Base-by-base conservation (phyloP, 2,329 filamentous ascomycete genomes). In the Colletotrichum melonis region DNA sequence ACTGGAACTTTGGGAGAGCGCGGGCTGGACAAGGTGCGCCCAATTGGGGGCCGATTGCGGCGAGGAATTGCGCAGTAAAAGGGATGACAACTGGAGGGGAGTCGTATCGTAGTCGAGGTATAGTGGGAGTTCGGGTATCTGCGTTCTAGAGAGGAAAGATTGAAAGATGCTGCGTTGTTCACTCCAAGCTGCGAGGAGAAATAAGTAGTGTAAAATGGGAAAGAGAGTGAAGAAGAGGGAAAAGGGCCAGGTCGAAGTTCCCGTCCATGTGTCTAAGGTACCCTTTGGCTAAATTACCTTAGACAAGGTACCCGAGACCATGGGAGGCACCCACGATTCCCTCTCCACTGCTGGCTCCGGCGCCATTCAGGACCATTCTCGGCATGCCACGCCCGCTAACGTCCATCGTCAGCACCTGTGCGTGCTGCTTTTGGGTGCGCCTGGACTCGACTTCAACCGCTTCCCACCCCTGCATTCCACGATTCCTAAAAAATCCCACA, bases 271-370 rank as follows among this genome's bases (percentile, higher is more conserved):
- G 42, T 49, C 42, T 49, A 49, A 49, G 42, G 42, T 49, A 49
- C 42, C 42, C 42, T 49, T 49, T 62, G 52, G 46, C 62, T 63
- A 63, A 63, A 54, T 63, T 38, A 49, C 46, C 69, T 63, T 63
- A 49, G 67, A 66, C 70, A 62, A 73, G 70, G 70, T 73, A 70
- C 67, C 70, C 67, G 55, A 70, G 60, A 70, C 60, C 66, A 49
- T 42, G 42, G 38, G 19, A 32, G 54, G 59, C 60, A 49, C 58
- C 58, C 56, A 32, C 38, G 38, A 42, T 56, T 26, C 46, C 22
- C 26, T 46, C 55, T 56, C 64, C 24, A 58, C 65, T 22, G 30
- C 60, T 54, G 60, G 46, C 46, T 63, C 60, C 26, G 46, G 60
- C 46, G 60, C 28, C 24, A 63, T 63, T 42, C 60, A 24, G n/a